These are phyloP conservation scores for Apiotrichum veenhuisii DNA, from an alignment of 1,284 basidiomycete genomes.

Conservation along the genomic window DNA sequence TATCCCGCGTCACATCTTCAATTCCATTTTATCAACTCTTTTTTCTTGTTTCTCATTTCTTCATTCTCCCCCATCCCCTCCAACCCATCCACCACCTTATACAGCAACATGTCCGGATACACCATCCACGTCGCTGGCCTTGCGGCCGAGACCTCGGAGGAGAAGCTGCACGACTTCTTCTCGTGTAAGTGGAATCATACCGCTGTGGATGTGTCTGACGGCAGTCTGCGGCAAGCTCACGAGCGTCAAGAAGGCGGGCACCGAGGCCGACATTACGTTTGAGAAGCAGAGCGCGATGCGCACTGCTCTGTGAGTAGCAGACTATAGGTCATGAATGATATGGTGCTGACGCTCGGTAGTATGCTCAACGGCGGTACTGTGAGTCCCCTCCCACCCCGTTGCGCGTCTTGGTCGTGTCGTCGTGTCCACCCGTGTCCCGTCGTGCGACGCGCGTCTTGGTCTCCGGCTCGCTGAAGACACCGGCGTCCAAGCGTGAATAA, in stretches of 20 bases:
- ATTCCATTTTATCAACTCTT: too few species aligned
- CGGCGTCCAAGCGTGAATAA: too few species aligned
- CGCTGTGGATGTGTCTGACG: not conserved
- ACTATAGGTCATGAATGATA: not conserved
- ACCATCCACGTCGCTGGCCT: slow-evolving; percentile 49
- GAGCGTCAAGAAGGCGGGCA: slow-evolving; percentile 44
- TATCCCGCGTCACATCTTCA: too few species aligned
- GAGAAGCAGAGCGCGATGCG: slow-evolving; percentile 51
- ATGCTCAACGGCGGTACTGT: slow-evolving; percentile 51
- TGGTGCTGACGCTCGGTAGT: slow-evolving; percentile 15
- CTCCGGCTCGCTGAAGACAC: too few species aligned
- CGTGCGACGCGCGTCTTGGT: too few species aligned
- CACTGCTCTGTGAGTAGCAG: slow-evolving; percentile 42
- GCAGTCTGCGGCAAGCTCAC: slow-evolving; percentile 48
- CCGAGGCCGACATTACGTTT: slow-evolving; percentile 49
- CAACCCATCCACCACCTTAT: not conserved
- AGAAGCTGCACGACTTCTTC: slow-evolving; percentile 51
- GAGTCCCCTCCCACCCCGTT: slow-evolving; percentile 19
- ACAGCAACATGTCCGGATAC: slow-evolving; percentile 30
- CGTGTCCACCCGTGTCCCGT: not conserved
- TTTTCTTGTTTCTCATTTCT: not conserved
- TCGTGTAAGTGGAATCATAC: slow-evolving; percentile 14
- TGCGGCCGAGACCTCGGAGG: slow-evolving; percentile 48
- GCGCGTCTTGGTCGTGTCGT: not conserved
- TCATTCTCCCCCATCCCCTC: not conserved